Percentiles rank a stretch among this genome's conserved stretches.
Conservation (phyloP, 2,329 filamentous ascomycete species). For the Phoma sp. region DNA sequence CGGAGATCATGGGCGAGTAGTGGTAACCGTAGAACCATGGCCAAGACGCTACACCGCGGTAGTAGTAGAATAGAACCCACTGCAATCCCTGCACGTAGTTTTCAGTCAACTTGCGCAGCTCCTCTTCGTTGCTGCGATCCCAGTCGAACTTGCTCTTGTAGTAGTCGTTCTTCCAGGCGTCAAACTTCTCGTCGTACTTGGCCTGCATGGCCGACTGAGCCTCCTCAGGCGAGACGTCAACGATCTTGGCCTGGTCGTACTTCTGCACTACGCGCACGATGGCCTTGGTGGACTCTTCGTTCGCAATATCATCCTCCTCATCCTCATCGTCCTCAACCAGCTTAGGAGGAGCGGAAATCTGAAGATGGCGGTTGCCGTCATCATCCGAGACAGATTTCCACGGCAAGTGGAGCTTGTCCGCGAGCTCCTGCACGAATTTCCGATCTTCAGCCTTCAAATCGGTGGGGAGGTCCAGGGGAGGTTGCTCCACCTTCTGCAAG, state of each 20-base stretch:
- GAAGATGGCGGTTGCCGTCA: constrained; percentile 69
- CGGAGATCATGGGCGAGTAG: constrained; percentile 96
- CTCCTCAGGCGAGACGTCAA: constrained; percentile 80
- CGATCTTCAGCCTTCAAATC: constrained; percentile 82
- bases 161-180: constrained; percentile 92
- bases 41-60: constrained; percentile 95
- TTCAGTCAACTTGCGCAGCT: constrained; percentile 82
- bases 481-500: constrained; percentile 49
- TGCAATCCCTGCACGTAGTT: constrained; percentile 98
- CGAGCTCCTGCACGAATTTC: constrained; percentile 89
- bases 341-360: constrained; percentile 64
- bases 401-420: constrained; percentile 69
- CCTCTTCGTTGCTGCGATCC: constrained; percentile 78
- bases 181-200: constrained; percentile 89
- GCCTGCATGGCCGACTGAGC: constrained; percentile 78
- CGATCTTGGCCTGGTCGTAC: constrained; percentile 87
- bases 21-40: constrained; percentile 98
- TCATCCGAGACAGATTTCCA: constrained; percentile 70
- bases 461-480: constrained; percentile 73
- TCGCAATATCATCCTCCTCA: constrained; percentile 71
- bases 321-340: constrained; percentile 60
- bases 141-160: constrained; percentile 92
- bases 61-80: constrained; percentile 99
- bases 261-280: constrained; percentile 83
- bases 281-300: constrained; percentile 83